These are phyloP conservation scores for Linum trigynum DNA, from an alignment of 345 rosid species.

Conservation along the genomic window DNA sequence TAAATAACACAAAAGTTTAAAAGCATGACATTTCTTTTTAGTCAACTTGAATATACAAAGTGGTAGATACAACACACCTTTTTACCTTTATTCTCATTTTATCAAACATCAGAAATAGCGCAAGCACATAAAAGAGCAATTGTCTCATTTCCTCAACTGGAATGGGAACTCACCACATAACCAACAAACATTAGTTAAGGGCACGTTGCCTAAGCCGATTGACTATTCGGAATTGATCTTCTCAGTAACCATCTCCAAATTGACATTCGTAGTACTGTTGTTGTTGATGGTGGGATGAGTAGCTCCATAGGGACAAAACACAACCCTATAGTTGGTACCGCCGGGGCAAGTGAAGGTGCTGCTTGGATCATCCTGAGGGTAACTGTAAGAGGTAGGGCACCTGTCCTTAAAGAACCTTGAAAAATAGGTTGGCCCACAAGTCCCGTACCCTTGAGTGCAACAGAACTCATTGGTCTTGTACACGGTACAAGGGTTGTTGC, in stretches of 20 bases:
- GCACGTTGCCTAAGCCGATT: too few relatives aligned
- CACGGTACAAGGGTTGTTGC: slow-evolving; percentile 44
- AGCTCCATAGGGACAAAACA: slow-evolving; percentile 21
- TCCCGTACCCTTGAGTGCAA: slow-evolving; percentile 21
- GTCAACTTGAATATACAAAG: too few relatives aligned
- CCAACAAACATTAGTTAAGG: too few relatives aligned
- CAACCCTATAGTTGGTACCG: slow-evolving; percentile 21
- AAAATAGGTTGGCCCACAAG: slow-evolving; percentile 15
- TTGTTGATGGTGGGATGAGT: neutral
- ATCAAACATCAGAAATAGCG: too few relatives aligned
- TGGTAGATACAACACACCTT: too few relatives aligned
- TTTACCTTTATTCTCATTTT: too few relatives aligned
- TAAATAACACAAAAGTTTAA: too few relatives aligned
- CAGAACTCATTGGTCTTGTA: slow-evolving; percentile 38
- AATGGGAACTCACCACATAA: too few relatives aligned
- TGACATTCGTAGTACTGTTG: neutral
- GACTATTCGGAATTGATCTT: neutral
- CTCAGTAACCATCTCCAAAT: neutral
- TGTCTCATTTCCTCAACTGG: too few relatives aligned
- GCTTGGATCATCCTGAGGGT: slow-evolving; percentile 25
- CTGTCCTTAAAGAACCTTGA: slow-evolving; percentile 21
- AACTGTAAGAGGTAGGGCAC: slow-evolving; percentile 23
- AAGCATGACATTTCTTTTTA: too few relatives aligned
- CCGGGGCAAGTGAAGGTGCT: slow-evolving; percentile 31
- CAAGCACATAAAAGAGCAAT: too few relatives aligned